Evolutionary conservation across 257 asterid genomes (phyloP).

Genomic region (Craterostigma plantagineum): DNA sequence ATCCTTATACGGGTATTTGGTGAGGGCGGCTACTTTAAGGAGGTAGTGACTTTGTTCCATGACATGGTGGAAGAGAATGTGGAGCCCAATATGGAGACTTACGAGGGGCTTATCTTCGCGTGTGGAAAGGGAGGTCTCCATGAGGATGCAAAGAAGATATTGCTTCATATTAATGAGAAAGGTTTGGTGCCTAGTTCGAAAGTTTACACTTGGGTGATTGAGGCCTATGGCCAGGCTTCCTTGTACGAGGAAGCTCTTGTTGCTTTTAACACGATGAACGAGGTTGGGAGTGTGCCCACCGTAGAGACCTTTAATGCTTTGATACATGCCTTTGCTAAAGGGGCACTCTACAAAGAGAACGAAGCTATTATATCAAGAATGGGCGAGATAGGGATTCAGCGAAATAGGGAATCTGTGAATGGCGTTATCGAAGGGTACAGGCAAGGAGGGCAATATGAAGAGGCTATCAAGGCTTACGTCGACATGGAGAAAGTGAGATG

Average conservation of each 20-base stretch:
- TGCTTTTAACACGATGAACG: conserved; percentile 88
- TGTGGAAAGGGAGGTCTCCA: conserved; percentile 96
- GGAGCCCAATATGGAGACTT: conserved; percentile 95
- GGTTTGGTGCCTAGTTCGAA: conserved; percentile 76
- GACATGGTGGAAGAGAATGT: conserved; percentile 88
- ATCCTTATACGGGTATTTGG: conserved; percentile 81
- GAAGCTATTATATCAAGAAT: conserved; percentile 59
- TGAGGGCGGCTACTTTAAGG: conserved; percentile 96
- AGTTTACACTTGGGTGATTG: conserved; percentile 61
- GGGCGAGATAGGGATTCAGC: conserved; percentile 50
- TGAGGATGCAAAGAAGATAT: conserved; percentile 54
- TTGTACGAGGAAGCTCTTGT: conserved; percentile 88
- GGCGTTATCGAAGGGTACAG: conserved; percentile 78
- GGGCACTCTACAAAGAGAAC: conserved; percentile 84
- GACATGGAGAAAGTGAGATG: conserved; percentile 87
- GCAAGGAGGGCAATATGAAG: conserved; percentile 87
- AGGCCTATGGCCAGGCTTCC: conserved; percentile 87
- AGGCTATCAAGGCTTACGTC: conserved; percentile 80
- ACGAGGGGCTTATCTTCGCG: conserved; percentile 72
- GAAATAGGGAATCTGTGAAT: conserved; percentile 49
- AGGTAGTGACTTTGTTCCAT: conserved; percentile 90
- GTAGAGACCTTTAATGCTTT: conserved; percentile 63
- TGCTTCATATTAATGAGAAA: conserved; percentile 59
- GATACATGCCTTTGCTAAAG: conserved; percentile 68
- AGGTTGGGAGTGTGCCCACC: conserved; percentile 64